Base-by-base conservation (phyloP, 345 rosid species). In the Litchi chinensis region DNA sequence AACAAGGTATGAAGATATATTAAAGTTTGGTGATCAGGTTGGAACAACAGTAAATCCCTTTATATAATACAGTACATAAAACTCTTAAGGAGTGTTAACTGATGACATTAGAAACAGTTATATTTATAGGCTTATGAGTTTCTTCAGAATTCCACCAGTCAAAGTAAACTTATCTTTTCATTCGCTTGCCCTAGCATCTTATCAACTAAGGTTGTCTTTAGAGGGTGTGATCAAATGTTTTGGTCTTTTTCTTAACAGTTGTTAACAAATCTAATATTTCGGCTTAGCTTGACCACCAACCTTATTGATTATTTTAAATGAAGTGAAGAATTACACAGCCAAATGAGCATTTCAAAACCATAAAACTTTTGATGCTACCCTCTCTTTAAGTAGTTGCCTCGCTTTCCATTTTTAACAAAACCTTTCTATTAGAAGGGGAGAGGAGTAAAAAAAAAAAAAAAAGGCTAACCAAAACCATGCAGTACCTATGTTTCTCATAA, bases 61-160 rank as follows among this genome's bases (percentile, higher is more conserved):
- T 11, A 37, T 26, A 54, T 56, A 73, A 59, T 22, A 73, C 44
- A 57, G n/a, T 73, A 43, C 59, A 72, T 37, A 72, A 71, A 56
- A 72, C 16, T 56, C 64, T 60, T 60, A 21, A 60, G 8, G 24
- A 5, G 28, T 9, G 13, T 37, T 72, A 21, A 54, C 21, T 46
- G 37, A 57, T 37, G 65, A 37, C 21, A 43, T 24, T 54, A 68
- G 52, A 24, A 19, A 60, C 11, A 60, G 26, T 60, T 60, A 60
- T 60, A 68, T 48, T 41, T n/a, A 21, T 21, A n/a, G 28, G 26
- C 37, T 21, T 41, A 44, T 3, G 18, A 5, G 56, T 21, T 21
- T 21, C 56, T n/a, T 43, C 37, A 44, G 32, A 21, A 26, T 21
- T 44, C 70, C n/a, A 21, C 70, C 6, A 41, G 41, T 66, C 6